Base-by-base conservation (phyloP, 345 rosid species). In the Trapa incisa region DNA sequence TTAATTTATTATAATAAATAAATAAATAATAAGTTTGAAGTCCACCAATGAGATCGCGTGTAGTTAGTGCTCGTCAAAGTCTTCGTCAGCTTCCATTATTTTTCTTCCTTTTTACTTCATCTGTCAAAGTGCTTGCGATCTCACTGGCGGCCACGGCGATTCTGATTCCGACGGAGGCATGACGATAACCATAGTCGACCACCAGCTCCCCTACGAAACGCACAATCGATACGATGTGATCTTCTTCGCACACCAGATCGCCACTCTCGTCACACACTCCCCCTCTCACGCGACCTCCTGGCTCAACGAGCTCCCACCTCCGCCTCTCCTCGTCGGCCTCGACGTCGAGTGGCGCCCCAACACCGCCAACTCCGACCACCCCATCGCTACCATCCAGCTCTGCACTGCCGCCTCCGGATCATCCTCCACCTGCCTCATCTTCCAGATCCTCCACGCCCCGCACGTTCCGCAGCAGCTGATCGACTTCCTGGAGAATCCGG, bases 291-390 rank as follows among this genome's bases (percentile, higher is more conserved):
- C 74, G 65, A 48, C 71, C 54, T 42, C 64, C 63, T 82, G 86
- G 88, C 56, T 82, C 71, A 2, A 66, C 43, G 67, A 78, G 32
- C 65, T 6, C 78, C 63, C 37, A 39, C 69, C 69, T 14, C 53
- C n/a, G 12, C 76, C 66, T 43, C 69, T 73, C 43, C 38, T 80
- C 17, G 86, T 84, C 38, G 88, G 88, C 38, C 72, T 84, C 53
- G 86, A 84, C 77, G 70, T 78, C 67, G 86, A 82, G 75, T 84
- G 86, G 86, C 82, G 88, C 3, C 85, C 84, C 56, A 84, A 75
- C 71, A 6, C 2, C 66, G 71, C 75, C 37, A 22, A 62, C 38
- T 15, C 14, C 50, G 75, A 80, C 17, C 71, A 78, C 71, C 86
- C 79, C 9, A 45, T 75, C 5, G 88, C 88, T 38, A 75, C 69